Conservation (phyloP, 148 eudicot genomes). For the Camellia lanceoleosa region DNA sequence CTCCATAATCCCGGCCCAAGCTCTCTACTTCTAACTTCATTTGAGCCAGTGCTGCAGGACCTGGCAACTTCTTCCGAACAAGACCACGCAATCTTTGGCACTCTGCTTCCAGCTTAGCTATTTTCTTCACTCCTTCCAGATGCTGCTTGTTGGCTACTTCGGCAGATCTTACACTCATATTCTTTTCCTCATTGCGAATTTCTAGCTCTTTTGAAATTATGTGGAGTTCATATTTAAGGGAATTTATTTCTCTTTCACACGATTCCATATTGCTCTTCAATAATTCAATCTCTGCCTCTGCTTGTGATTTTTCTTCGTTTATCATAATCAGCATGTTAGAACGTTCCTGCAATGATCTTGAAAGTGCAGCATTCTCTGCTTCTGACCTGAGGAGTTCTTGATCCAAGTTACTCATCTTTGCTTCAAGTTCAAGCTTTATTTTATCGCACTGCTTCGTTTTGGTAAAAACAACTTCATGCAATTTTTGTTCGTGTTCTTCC, state of each 20-base stretch:
- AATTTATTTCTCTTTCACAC: conserved; percentile 81
- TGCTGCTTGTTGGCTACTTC: conserved; percentile 94
- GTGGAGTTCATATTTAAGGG: conserved; percentile 90
- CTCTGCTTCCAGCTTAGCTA: conserved; percentile 91
- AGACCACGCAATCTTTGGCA: conserved; percentile 96
- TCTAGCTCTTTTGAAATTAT: conserved; percentile 82
- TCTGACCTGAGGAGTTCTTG: conserved; percentile 75
- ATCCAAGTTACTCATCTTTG: conserved; percentile 56
- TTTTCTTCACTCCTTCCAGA: conserved; percentile 86
- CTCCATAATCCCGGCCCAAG: conserved; percentile 82
- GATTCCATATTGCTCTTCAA: conserved; percentile 76
- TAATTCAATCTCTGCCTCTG: conserved; percentile 79
- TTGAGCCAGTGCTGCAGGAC: conserved; percentile 99
- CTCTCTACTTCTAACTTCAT: conserved; percentile 96
- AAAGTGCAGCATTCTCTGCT: conserved; percentile 79
- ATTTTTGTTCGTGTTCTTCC: conserved; percentile 78
- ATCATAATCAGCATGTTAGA: conserved; percentile 79
- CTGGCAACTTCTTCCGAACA: conserved; percentile 92
- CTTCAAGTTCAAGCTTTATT: conserved; percentile 73
- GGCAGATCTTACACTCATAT: conserved; percentile 87
- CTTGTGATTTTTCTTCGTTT: conserved; percentile 77
- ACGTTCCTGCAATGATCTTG: conserved; percentile 90
- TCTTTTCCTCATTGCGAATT: conserved; percentile 93
- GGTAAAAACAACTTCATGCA: conserved; percentile 59
- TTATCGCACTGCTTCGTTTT: conserved; percentile 74